These are phyloP conservation scores for Lolium rigidum DNA, from an alignment of 176 grass and related monocot species.

Conservation along the genomic window DNA sequence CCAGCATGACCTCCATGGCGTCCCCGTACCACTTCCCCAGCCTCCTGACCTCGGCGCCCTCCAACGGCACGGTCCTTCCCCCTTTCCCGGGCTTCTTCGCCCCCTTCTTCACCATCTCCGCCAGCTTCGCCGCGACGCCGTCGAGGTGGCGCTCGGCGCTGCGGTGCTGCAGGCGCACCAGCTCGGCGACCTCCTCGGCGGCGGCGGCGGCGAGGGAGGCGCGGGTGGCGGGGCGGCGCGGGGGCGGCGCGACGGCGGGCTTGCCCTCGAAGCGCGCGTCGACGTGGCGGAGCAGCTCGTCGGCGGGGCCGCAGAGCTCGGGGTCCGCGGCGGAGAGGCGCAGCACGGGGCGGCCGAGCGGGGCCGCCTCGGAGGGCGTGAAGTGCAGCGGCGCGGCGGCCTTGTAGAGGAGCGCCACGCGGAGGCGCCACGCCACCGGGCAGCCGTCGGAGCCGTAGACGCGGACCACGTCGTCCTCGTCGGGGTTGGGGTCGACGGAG, in stretches of 20 bases:
- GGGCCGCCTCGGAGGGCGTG: conserved; percentile 73
- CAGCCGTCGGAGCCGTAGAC: conserved; percentile 88
- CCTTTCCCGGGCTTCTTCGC: conserved; percentile 66
- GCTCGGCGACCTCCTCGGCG: conserved; percentile 63
- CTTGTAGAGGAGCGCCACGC: conserved; percentile 91
- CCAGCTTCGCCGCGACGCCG: conserved; percentile 62
- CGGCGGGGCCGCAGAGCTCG: conserved; percentile 60
- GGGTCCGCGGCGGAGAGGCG: conserved; percentile 65
- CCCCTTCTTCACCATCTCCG: conserved; percentile 66
- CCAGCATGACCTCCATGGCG: conserved; percentile 89
- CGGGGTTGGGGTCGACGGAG: conserved; percentile 2
- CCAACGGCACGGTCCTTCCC: conserved; percentile 13
- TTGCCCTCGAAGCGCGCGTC: conserved; percentile 78
- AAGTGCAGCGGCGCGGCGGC: conserved; percentile 74
- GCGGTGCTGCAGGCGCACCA: conserved; percentile 81
- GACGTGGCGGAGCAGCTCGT: conserved; percentile 68
- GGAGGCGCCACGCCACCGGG: conserved; percentile 72
- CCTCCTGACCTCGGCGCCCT: conserved; percentile 69
- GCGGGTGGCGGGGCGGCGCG: conserved; percentile 7
- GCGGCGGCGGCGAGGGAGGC: conserved; percentile 38
- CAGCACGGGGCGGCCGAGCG: conserved; percentile 79
- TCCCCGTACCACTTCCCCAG: conserved; percentile 77
- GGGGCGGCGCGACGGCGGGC: conserved; percentile 57
- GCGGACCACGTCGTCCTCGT: conserved; percentile 51
- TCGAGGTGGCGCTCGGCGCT: conserved; percentile 85